Evolutionary conservation across 768 basidiomycete species (phyloP), one percentile per base, ranked within the genome.

Genomic region (Lactifluus volemus): DNA sequence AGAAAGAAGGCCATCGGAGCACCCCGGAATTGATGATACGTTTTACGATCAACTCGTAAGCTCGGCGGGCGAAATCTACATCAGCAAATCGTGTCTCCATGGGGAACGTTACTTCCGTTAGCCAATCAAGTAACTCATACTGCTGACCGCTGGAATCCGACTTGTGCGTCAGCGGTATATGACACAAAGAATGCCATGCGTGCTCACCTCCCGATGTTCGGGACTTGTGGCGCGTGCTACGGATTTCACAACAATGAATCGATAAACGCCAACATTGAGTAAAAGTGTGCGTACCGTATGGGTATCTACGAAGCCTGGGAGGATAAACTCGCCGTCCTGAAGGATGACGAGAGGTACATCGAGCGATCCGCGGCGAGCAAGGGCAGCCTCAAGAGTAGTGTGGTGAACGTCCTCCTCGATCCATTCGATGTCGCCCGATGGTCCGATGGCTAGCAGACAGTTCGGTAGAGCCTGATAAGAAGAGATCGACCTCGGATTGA

Each of bases 261-360:
- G 12, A 5, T 32, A 8, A 19, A 45, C 25, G 42, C 15, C 9
- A 7, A 50, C 3, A 7, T 21, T 12, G 11, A 17, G 34, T 44
- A 29, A 30, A 56, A 4, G 2, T 7, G 14, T 36, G 71, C 86
- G 70, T 69, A 93, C 93, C 38, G 88, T 90, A 73, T 96, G 93
- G 34, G 93, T 96, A 76, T 97, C 94, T 56, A 95, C 76, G 70
- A 96, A 84, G 4, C 94, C 94, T 6, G 94, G 94, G 68, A 92
- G 82, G 58, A 96, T 68, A 69, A 93, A 94, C 65, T 81, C 75
- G 7, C 78, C 78, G 7, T 69, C 47, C 58, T 68, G 69, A 17
- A 80, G 72, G 61, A 79, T 71, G 6, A 79, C 69, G 47, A 79
- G 48, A 34, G 72, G 67, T 44, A 69, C 60, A 1, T 70, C 67